Evolutionary conservation across 441 rosid genomes (phyloP), one percentile per base, ranked within the genome.

Genomic region (Pelargonium cotyledonis): DNA sequence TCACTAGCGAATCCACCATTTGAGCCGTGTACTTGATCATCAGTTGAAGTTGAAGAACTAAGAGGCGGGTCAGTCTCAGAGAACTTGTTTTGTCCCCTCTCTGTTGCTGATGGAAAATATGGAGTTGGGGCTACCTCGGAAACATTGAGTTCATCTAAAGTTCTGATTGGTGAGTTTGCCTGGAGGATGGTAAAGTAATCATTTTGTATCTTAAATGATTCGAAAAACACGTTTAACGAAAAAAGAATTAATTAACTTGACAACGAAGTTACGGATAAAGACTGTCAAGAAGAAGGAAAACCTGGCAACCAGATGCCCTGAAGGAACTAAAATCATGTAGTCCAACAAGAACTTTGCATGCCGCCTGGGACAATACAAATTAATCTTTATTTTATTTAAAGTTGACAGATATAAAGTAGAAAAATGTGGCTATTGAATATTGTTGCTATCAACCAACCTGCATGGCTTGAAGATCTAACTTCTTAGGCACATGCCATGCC

Each of bases 281-380:
- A 64, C 8, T 26, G 18, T 19, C 29, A n/a, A 51, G 12, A 44
- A 75, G 72, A 72, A 29, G 61, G 63, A 74, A 80, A 76, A 91
- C 97, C 94, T 91, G 95, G 76, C 99, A 91, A 83, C 96, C 92
- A 78, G 91, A 63, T 69, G 97, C 97, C 82, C 97, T 83, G 83
- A 94, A 94, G 83, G 99, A 91, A 80, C 90, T 91, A 77, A 94
- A 94, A 82, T 94, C 97, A 74, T 89, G 97, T 70, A 73, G 71
- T 31, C 99, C 99, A 76, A 82, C 81, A 76, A 95, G 96, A 82
- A 90, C 78, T 84, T 78, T 85, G 91, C 99, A 90, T 66, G 96
- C 97, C 80, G 86, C 96, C 97, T 95, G 88, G 77, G 80, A 35
- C 63, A 63, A 73, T 65, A 76, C 53, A 68, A 65, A 64, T 40